Conservation (phyloP, 2,329 filamentous ascomycete genomes). For the Fusarium penzigii region DNA sequence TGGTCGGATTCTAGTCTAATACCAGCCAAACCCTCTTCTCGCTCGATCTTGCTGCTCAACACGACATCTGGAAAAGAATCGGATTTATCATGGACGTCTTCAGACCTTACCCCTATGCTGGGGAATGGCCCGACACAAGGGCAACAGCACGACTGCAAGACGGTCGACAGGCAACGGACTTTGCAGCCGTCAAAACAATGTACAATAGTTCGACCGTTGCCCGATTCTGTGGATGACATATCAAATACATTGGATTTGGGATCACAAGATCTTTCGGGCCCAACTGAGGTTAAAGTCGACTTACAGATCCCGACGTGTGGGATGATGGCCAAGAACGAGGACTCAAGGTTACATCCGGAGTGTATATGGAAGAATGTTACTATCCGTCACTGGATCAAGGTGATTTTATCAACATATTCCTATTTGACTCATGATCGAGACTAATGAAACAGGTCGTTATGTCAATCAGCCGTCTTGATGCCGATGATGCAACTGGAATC, state of each 20-base stretch:
- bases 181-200: slow-evolving; percentile 49
- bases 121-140: slow-evolving; percentile 71
- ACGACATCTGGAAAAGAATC: slow-evolving; percentile 80
- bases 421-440: not conserved
- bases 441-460: slow-evolving; percentile 71
- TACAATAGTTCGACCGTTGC: slow-evolving; percentile 43
- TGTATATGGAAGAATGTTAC: slow-evolving; percentile 93
- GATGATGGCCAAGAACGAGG: slow-evolving; percentile 74
- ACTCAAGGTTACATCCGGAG: slow-evolving; percentile 74
- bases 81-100: slow-evolving; percentile 71
- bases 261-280: slow-evolving; percentile 73
- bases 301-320: slow-evolving; percentile 89
- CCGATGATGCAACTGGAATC: slow-evolving; percentile 67
- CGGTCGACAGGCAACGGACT: slow-evolving; percentile 53
- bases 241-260: slow-evolving; percentile 75
- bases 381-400: slow-evolving; percentile 96
- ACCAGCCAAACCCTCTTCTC: slow-evolving; percentile 78
- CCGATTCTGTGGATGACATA: slow-evolving; percentile 65
- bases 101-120: slow-evolving; percentile 73
- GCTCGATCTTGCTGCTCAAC: slow-evolving; percentile 84
- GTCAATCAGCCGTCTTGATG: slow-evolving; percentile 82
- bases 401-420: slow-evolving; percentile 39
- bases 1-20: slow-evolving; percentile 85
- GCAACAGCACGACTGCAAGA: slow-evolving; percentile 48
- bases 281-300: slow-evolving; percentile 93